Base-by-base conservation (phyloP, 331 rosid species). In the Ulmus americana region DNA sequence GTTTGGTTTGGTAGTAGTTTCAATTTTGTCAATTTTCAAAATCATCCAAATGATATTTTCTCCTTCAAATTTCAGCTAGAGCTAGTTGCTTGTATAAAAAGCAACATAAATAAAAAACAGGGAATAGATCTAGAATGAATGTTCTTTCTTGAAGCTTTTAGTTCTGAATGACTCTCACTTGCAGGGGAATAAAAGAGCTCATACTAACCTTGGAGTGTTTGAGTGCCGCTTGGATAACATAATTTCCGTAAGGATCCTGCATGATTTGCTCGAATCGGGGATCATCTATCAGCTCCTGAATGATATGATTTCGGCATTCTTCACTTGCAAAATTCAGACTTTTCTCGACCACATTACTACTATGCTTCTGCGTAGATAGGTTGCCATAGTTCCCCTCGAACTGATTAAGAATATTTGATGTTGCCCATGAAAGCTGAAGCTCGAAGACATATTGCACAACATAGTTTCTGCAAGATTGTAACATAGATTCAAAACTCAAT, bases 331-430 rank as follows among this genome's bases (percentile, higher is more conserved):
- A 57, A 63, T 68, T 72, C 64, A 84, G 78, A 80, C 82, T 70
- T 64, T 65, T 78, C 57, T 84, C 90, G 3, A 84, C 90, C 40
- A 84, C 86, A 10, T 81, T 79, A 55, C 90, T 84, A 69, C 90
- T 81, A 18, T 64, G 76, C 67, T 84, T 84, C 75, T 84, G 90
- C 69, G 74, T 67, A 5, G 90, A 73, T 69, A 84, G 71, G 53
- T 81, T 79, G 6, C 77, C 75, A 64, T 45, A 84, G 59, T 72
- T 70, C 59, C 86, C 84, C 68, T 81, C 75, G 51, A 84, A 44
- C 70, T 79, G 84, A 39, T 70, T 69, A 13, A 73, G 68, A 42
- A 84, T 70, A 60, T 72, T 65, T 7, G 7, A 12, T 10, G 68
- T 76, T 47, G 84, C 84, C 82, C 82, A 78, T 10, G 68, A 82